Conservation (phyloP, 2,329 filamentous ascomycete genomes). For the Neonectria hederae region DNA sequence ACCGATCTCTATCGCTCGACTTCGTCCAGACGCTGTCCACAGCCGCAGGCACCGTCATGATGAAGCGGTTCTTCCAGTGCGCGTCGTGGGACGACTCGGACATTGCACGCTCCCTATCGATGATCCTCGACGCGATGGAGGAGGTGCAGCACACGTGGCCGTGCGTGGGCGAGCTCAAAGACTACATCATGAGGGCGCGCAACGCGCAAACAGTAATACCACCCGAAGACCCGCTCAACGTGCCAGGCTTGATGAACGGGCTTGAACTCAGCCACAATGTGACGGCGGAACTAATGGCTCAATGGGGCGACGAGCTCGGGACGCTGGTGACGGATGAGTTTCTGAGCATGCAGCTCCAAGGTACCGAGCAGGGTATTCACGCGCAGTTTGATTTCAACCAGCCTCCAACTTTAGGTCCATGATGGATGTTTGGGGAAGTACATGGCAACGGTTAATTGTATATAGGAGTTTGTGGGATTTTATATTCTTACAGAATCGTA, state of each 20-base stretch:
- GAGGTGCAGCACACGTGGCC: conserved; percentile 62
- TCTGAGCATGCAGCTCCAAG: conserved; percentile 47
- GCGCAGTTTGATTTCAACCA: conserved; percentile 47
- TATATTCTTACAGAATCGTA: not conserved
- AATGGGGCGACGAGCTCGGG: conserved; percentile 44
- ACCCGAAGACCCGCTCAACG: conserved; percentile 45
- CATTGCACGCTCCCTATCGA: conserved; percentile 60
- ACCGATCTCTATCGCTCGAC: conserved; percentile 55
- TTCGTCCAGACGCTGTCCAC: conserved; percentile 61
- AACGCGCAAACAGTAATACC: conserved; percentile 44
- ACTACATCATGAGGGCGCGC: conserved; percentile 45
- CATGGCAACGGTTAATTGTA: not conserved
- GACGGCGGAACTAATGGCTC: conserved; percentile 42
- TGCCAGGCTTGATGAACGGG: conserved; percentile 47
- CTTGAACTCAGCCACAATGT: conserved; percentile 40
- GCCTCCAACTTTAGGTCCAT: conserved; percentile 16
- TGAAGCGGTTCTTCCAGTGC: conserved; percentile 55
- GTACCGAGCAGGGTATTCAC: conserved; percentile 35
- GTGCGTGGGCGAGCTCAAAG: conserved; percentile 55
- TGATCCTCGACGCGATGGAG: conserved; percentile 59
- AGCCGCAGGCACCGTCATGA: conserved; percentile 57
- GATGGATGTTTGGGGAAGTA: not conserved
- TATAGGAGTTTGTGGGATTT: not conserved
- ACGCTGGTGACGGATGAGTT: conserved; percentile 49
- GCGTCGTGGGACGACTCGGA: conserved; percentile 53